A percentile compares a stretch with the other conserved stretches of the same genome.
phyloP scores from a whole-genome alignment of 495 filamentous ascomycete species.

The Evansstolkia leycettana region DNA sequence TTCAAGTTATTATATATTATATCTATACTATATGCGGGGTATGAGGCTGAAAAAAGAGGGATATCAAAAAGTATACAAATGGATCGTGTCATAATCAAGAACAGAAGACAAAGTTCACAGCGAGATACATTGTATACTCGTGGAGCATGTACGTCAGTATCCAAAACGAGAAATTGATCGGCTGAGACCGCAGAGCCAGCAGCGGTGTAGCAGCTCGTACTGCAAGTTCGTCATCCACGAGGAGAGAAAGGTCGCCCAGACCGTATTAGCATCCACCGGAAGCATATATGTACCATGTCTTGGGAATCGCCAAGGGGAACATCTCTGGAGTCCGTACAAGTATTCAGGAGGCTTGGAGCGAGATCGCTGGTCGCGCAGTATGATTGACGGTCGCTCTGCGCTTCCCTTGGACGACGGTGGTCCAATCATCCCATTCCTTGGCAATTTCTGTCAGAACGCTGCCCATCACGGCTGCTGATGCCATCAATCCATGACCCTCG shows the following conservation, averaged over 20 bases:
- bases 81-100: constrained; percentile 1
- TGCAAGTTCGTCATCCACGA: too few species aligned
- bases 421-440: constrained; percentile 93
- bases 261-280: not conserved
- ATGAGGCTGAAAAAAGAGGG: constrained; percentile 13
- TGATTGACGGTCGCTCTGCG: constrained; percentile 19
- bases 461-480: constrained; percentile 85
- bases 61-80: not conserved
- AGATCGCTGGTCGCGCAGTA: constrained; percentile 11
- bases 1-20: too few species aligned
- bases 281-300: not conserved
- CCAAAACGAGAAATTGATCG: not conserved
- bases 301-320: not conserved
- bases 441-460: constrained; percentile 86
- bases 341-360: constrained; percentile 6
- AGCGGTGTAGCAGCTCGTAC: constrained; percentile 6
- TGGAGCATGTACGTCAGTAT: constrained; percentile 3
- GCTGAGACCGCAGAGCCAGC: constrained; percentile 16
- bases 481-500: constrained; percentile 95
- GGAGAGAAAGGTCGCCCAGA: too few species aligned
- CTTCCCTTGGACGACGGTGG: constrained; percentile 44
- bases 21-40: constrained; percentile 7
- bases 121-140: not conserved
- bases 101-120: too few species aligned
- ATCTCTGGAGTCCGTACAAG: not conserved